Evolutionary conservation across 2,329 filamentous ascomycete species (phyloP).

Genomic region (Epichloe brachyelytri): DNA sequence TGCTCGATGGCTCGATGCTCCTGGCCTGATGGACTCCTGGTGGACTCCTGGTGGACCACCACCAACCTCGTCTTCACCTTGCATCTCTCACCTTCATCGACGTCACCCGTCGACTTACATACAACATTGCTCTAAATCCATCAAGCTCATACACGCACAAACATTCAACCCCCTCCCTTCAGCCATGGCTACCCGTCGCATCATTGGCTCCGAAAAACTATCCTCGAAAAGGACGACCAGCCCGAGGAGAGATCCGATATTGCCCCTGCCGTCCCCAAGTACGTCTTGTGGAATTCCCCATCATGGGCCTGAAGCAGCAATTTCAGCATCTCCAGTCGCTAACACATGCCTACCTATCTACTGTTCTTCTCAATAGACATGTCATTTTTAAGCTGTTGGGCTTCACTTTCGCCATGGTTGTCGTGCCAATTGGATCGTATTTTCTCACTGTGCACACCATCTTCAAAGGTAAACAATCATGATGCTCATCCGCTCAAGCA

Average conservation of each 20-base stretch:
- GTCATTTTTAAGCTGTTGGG: conserved; percentile 83
- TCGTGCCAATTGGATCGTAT: conserved; percentile 76
- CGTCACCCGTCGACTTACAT: not conserved
- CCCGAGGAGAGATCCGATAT: conserved; percentile 53
- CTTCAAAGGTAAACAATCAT: conserved; percentile 52
- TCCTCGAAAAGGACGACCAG: conserved; percentile 46
- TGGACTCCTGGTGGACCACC: too few relatives aligned
- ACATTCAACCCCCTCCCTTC: not conserved
- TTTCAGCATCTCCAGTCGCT: not conserved
- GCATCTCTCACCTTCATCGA: not conserved
- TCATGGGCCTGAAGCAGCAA: not conserved
- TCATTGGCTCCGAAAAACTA: conserved; percentile 49
- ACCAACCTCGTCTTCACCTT: too few relatives aligned
- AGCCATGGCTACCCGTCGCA: conserved; percentile 58
- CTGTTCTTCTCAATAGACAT: conserved; percentile 35
- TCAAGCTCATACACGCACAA: not conserved
- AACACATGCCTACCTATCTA: not conserved
- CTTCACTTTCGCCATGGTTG: conserved; percentile 87
- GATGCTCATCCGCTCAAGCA: not conserved
- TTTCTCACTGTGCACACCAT: conserved; percentile 66
- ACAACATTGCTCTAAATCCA: not conserved
- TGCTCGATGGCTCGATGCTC: too few relatives aligned
- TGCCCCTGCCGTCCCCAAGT: conserved; percentile 74
- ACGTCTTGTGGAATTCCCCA: conserved; percentile 7
- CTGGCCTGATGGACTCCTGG: too few relatives aligned